phyloP scores from a whole-genome alignment of 768 basidiomycete genomes.

The Lentinula boryana region DNA sequence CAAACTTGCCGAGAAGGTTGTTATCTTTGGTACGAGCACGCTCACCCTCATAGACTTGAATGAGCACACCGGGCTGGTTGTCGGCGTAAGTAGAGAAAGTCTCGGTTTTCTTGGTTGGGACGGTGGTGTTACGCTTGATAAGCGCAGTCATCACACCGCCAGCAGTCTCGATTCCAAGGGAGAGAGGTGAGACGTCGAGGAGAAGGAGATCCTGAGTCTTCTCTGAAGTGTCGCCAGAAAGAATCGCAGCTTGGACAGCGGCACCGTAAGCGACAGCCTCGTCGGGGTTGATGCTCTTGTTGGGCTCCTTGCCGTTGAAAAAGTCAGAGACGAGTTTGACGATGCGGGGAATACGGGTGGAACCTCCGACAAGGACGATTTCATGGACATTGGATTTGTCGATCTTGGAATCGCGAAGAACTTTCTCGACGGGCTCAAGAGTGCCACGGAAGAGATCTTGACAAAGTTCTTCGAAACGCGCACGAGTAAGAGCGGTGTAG shows the following conservation, averaged over 20 bases:
- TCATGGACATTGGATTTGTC: constrained; percentile 28
- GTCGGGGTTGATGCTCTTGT: constrained; percentile 64
- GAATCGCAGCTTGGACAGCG: constrained; percentile 62
- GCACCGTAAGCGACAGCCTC: constrained; percentile 74
- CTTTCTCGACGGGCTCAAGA: constrained; percentile 45
- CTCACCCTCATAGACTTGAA: constrained; percentile 89
- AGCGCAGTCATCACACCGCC: constrained; percentile 55
- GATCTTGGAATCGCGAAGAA: constrained; percentile 47
- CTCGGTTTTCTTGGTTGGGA: constrained; percentile 46
- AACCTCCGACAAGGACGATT: constrained; percentile 56
- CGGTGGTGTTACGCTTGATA: constrained; percentile 42
- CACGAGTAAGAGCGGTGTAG: constrained; percentile 32
- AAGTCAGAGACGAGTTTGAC: constrained; percentile 61
- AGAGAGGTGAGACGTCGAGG: constrained; percentile 52
- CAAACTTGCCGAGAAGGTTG: constrained; percentile 86
- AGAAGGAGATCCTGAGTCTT: constrained; percentile 47
- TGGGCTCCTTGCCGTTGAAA: constrained; percentile 63
- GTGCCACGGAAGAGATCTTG: constrained; percentile 15
- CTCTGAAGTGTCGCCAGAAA: constrained; percentile 51
- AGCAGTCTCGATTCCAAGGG: constrained; percentile 58
- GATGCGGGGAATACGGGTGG: constrained; percentile 67
- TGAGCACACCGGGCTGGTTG: constrained; percentile 85
- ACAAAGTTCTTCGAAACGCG: constrained; percentile 24
- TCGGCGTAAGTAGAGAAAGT: constrained; percentile 86
- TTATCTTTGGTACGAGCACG: constrained; percentile 87